Evolutionary conservation across 2,329 filamentous ascomycete genomes (phyloP).

Genomic region (Pseudocercospora pini-densiflorae): DNA sequence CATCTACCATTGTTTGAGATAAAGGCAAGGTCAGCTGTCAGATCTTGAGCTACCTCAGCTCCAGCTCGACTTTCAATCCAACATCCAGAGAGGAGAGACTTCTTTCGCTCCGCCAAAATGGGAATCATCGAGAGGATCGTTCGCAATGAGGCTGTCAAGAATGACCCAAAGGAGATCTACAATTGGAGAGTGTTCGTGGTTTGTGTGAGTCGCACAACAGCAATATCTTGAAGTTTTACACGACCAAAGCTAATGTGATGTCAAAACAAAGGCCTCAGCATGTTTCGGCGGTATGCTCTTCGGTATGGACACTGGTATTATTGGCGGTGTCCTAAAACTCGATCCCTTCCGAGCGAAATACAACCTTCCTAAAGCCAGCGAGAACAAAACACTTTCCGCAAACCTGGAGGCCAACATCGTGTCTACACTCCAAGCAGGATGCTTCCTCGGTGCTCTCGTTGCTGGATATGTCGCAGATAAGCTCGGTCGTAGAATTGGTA

Average conservation of each 20-base stretch:
- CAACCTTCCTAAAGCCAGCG: conserved; percentile 45
- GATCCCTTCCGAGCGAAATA: conserved; percentile 63
- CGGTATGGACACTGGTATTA: conserved; percentile 69
- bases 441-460: conserved; percentile 72
- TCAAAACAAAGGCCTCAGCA: conserved; percentile 42
- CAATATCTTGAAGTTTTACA: conserved; percentile 17
- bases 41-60: neutral
- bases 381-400: conserved; percentile 28
- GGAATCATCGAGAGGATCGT: conserved; percentile 20
- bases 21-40: conserved; percentile 9
- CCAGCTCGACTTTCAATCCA: neutral
- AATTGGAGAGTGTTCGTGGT: conserved; percentile 70
- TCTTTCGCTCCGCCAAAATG: conserved; percentile 1
- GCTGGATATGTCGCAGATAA: conserved; percentile 73
- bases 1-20: conserved; percentile 7
- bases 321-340: conserved; percentile 69
- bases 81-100: neutral
- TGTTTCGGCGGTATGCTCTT: conserved; percentile 74
- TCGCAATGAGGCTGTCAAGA: conserved; percentile 72
- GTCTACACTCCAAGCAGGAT: conserved; percentile 74
- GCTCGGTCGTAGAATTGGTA: conserved; percentile 70
- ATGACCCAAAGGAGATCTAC: conserved; percentile 70
- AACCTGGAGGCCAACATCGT: conserved; percentile 59
- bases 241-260: conserved; percentile 46
- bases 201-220: conserved; percentile 61